Evolutionary conservation across 139 green algal genomes (phyloP).

Genomic region (Nannochloris sp.): DNA sequence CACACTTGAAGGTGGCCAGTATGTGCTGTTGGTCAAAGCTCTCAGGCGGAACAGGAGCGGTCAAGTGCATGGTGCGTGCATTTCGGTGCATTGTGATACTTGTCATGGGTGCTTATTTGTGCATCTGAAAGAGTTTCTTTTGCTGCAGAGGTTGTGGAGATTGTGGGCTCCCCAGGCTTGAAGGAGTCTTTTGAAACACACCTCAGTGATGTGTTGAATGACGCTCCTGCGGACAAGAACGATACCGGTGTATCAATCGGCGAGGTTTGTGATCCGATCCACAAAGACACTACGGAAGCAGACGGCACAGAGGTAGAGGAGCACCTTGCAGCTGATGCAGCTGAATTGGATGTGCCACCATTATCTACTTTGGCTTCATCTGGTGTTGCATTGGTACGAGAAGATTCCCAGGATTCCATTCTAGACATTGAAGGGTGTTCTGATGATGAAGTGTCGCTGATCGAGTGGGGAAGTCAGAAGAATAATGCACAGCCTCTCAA

Average conservation of each 20-base stretch:
- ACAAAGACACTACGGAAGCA: background rate
- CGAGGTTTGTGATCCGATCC: background rate
- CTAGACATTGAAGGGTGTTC: too few species aligned
- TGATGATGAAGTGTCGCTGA: too few species aligned
- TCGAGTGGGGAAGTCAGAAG: too few species aligned
- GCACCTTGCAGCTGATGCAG: background rate
- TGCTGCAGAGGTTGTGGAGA: conserved; percentile 1
- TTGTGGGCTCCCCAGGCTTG: too few species aligned
- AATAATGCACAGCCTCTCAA: too few species aligned
- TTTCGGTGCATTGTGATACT: background rate
- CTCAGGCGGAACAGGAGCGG: too few species aligned
- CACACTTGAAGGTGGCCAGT: background rate
- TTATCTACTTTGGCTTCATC: too few species aligned
- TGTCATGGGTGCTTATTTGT: conserved; percentile 2
- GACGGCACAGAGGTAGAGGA: background rate
- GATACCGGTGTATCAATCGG: background rate
- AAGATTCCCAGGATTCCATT: too few species aligned
- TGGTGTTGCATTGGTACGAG: too few species aligned
- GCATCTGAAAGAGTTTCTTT: background rate
- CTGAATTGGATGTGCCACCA: too few species aligned
- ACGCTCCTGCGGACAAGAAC: background rate
- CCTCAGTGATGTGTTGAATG: conserved; percentile 1
- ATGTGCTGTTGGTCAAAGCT: too few species aligned
- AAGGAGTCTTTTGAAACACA: conserved; percentile 2
- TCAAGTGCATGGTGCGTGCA: background rate